Percentiles rank a stretch among this genome's conserved stretches.
phyloP scores from a whole-genome alignment of 352 stramenopile species.

The Thalassiosira delicatula region DNA sequence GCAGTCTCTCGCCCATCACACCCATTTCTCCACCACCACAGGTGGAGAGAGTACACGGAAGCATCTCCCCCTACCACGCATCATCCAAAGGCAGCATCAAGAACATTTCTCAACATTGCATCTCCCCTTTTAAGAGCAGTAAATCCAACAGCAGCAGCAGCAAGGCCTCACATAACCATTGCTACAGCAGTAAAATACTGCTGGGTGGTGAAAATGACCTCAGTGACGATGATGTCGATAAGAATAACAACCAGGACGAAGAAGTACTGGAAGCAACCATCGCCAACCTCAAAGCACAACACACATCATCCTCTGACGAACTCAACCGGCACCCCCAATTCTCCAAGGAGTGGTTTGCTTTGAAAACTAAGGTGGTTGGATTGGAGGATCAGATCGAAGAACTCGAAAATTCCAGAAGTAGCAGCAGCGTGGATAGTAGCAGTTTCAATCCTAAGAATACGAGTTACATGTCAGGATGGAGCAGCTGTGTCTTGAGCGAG shows the following conservation, averaged over 20 bases:
- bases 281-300: constrained; percentile 18
- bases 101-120: neutral
- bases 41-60: neutral
- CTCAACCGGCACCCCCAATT: constrained; percentile 33
- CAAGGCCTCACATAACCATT: constrained; percentile 7
- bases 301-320: constrained; percentile 7
- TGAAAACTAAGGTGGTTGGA: constrained; percentile 37
- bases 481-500: constrained; percentile 45
- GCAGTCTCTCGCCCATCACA: neutral
- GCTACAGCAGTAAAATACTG: neutral
- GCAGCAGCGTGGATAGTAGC: constrained; percentile 7
- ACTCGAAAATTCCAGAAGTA: constrained; percentile 24
- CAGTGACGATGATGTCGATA: constrained; percentile 24
- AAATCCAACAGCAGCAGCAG: constrained; percentile 7
- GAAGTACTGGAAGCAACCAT: neutral
- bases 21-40: constrained; percentile 3
- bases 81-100: neutral
- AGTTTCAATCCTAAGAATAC: constrained; percentile 1
- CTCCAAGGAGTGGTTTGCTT: constrained; percentile 57
- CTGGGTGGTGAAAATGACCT: no score
- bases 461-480: constrained; percentile 34
- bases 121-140: neutral
- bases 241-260: constrained; percentile 2
- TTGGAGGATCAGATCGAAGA: constrained; percentile 52
- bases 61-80: constrained; percentile 8